Evolutionary conservation across 192 early-diverging fungal genomes (phyloP).

Genomic region (Gonapodya prolifera): DNA sequence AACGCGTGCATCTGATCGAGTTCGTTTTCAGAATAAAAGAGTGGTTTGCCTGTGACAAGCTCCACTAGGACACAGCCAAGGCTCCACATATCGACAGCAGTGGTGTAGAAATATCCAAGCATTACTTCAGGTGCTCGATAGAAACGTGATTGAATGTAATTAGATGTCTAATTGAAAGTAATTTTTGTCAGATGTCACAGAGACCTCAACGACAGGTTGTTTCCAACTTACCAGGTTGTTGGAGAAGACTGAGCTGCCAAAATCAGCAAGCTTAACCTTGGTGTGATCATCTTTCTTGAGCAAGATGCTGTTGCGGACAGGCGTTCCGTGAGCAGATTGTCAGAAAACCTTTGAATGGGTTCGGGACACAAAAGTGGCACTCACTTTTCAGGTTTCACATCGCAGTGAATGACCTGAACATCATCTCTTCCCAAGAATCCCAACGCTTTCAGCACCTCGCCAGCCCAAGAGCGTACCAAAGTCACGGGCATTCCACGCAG

Average conservation of each 20-base stretch:
- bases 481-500: slow-evolving; percentile 16
- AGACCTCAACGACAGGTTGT: no score
- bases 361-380: neutral
- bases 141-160: slow-evolving; percentile 30
- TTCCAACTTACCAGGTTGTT: slow-evolving; percentile 15
- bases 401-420: slow-evolving; percentile 25
- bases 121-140: slow-evolving; percentile 31
- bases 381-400: slow-evolving; percentile 31
- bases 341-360: neutral
- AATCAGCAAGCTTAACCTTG: slow-evolving; percentile 28
- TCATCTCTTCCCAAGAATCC: slow-evolving; percentile 12
- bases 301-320: slow-evolving; percentile 10
- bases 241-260: slow-evolving; percentile 28
- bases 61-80: slow-evolving; percentile 30
- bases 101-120: slow-evolving; percentile 20
- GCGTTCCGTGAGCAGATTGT: neutral
- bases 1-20: slow-evolving; percentile 19
- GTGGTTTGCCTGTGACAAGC: slow-evolving; percentile 26
- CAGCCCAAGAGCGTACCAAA: slow-evolving; percentile 10
- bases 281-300: slow-evolving; percentile 2
- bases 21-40: slow-evolving; percentile 26
- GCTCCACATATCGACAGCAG: slow-evolving; percentile 32
- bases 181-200: neutral
- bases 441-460: slow-evolving; percentile 15
- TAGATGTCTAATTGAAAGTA: slow-evolving; percentile 9